These are phyloP conservation scores for Tulasnella sp. DNA, from an alignment of 768 basidiomycete species.

Conservation along the genomic window DNA sequence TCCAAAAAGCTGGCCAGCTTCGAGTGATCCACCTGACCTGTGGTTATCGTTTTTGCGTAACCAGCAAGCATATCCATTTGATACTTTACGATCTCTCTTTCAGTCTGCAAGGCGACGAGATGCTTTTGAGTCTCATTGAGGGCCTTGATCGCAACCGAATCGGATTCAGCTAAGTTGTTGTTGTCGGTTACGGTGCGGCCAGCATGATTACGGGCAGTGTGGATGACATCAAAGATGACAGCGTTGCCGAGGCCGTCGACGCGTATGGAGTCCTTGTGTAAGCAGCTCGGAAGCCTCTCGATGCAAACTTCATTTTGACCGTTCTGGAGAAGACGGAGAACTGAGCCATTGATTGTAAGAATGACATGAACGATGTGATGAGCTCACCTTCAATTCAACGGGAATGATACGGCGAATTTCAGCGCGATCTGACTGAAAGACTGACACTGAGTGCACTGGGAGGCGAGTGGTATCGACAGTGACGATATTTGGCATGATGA, in stretches of 20 bases:
- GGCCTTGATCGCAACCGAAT: not conserved
- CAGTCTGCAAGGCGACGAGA: not conserved
- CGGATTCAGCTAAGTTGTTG: no score
- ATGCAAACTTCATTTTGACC: conserved; percentile 17
- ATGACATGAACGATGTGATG: no score
- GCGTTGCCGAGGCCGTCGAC: conserved; percentile 18
- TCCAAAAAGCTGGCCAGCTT: conserved; percentile 33
- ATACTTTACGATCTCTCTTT: not conserved
- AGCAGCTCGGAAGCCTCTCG: conserved; percentile 12
- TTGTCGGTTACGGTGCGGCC: no score
- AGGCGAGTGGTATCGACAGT: conserved; percentile 17
- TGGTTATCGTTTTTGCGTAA: conserved; percentile 23
- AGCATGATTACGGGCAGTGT: not conserved
- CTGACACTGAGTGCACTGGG: conserved; percentile 10
- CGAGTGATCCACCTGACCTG: conserved; percentile 24
- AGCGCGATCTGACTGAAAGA: conserved; percentile 16
- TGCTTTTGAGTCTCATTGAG: not conserved
- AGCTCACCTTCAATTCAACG: conserved; percentile 15
- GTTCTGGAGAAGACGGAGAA: no score
- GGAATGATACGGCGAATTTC: conserved; percentile 9
- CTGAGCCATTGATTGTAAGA: no score
- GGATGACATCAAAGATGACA: conserved; percentile 18
- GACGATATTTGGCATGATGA: conserved; percentile 9
- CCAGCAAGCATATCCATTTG: not conserved
- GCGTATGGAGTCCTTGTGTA: conserved; percentile 17